These are phyloP conservation scores for Gliomastix tumulicola DNA, from an alignment of 2,329 filamentous ascomycete genomes.

Conservation along the genomic window DNA sequence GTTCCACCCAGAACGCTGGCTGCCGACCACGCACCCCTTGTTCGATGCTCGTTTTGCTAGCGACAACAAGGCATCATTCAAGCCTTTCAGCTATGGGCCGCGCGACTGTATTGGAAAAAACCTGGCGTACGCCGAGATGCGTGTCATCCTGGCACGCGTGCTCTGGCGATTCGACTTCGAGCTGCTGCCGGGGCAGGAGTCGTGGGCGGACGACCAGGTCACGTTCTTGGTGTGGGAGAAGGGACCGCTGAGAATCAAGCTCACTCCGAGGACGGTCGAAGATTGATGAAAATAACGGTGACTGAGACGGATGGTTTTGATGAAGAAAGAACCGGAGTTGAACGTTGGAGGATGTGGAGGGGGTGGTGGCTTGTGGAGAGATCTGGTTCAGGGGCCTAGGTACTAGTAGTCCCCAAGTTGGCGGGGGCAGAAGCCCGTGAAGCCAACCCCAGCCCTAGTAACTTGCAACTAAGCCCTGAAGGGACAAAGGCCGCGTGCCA, in stretches of 20 bases:
- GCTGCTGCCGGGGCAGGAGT: not conserved
- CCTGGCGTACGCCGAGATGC: conserved; percentile 45
- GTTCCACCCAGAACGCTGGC: conserved; percentile 30
- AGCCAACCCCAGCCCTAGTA: too few species aligned
- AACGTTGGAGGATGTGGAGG: too few species aligned
- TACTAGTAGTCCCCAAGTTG: too few species aligned
- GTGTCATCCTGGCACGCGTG: conserved; percentile 32
- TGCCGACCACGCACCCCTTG: conserved; percentile 4
- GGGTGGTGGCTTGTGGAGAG: too few species aligned
- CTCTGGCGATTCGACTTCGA: conserved; percentile 31
- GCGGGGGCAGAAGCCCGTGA: too few species aligned
- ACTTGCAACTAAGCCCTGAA: too few species aligned
- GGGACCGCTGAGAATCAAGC: not conserved
- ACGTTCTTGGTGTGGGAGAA: not conserved
- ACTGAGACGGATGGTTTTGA: too few species aligned
- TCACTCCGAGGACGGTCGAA: too few species aligned
- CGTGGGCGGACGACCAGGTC: not conserved
- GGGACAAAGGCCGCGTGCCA: too few species aligned
- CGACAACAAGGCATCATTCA: conserved; percentile 15
- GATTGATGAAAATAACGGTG: too few species aligned
- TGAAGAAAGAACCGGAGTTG: too few species aligned
- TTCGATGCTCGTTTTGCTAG: conserved; percentile 11
- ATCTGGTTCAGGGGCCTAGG: too few species aligned
- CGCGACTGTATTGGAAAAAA: conserved; percentile 22
- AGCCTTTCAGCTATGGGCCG: conserved; percentile 20